These are phyloP conservation scores for Penicillium cosmopolitanum DNA, from an alignment of 495 filamentous ascomycete genomes.

Conservation along the genomic window DNA sequence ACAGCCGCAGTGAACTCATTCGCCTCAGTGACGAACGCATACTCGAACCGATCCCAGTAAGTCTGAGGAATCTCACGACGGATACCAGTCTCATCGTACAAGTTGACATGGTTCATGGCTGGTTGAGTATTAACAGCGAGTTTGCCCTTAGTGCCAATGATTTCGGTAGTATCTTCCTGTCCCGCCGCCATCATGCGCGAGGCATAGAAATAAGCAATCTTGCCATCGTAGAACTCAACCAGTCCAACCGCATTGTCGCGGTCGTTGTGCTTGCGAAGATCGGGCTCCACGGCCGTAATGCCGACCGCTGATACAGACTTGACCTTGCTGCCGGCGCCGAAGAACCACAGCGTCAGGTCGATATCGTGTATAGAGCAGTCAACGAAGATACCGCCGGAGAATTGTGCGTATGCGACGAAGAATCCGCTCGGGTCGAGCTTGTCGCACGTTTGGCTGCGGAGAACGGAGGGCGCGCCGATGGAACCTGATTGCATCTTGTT, in stretches of 20 bases:
- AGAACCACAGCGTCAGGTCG: constrained; percentile 59
- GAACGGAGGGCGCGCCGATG: constrained; percentile 53
- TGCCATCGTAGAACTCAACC: constrained; percentile 62
- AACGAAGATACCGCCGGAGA: constrained; percentile 61
- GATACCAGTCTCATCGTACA: constrained; percentile 52
- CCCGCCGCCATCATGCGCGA: constrained; percentile 64
- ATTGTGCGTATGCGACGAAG: constrained; percentile 59
- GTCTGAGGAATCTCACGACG: constrained; percentile 58
- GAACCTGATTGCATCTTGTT: constrained; percentile 46
- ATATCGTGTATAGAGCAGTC: constrained; percentile 62
- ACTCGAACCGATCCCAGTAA: constrained; percentile 65
- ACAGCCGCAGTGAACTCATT: constrained; percentile 61
- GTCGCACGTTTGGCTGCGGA: constrained; percentile 62
- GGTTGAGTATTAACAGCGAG: constrained; percentile 60
- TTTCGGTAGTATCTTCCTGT: constrained; percentile 64
- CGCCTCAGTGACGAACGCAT: constrained; percentile 65
- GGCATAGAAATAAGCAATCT: constrained; percentile 62
- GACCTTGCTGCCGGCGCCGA: constrained; percentile 45
- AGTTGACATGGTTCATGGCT: constrained; percentile 53
- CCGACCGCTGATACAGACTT: constrained; percentile 55
- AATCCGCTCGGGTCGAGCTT: constrained; percentile 55
- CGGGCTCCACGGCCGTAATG: constrained; percentile 60
- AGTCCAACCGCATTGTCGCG: constrained; percentile 64
- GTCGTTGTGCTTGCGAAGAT: constrained; percentile 56
- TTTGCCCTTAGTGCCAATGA: constrained; percentile 65